Conservation (phyloP, 2,329 filamentous ascomycete species). For the Capronia epimyces region DNA sequence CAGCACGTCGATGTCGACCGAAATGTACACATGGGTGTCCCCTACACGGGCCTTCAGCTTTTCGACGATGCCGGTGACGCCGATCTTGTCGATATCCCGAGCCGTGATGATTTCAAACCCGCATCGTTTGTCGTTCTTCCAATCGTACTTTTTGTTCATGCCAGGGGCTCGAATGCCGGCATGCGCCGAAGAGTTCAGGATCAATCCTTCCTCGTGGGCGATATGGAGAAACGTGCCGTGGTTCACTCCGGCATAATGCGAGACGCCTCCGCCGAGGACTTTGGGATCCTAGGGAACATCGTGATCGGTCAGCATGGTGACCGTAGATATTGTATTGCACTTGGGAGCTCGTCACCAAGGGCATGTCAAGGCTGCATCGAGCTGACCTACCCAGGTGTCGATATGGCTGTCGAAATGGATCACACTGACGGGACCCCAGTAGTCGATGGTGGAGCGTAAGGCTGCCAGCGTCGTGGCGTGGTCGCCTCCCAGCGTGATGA, state of each 20-base stretch:
- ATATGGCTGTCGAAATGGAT: constrained; percentile 56
- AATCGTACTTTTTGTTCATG: constrained; percentile 45
- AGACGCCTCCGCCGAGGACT: constrained; percentile 49
- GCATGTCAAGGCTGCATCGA: too few species aligned
- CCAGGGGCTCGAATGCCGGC: constrained; percentile 53
- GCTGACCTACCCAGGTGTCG: constrained; percentile 46
- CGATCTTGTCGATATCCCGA: constrained; percentile 48
- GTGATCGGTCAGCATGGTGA: neutral
- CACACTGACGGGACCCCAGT: constrained; percentile 51
- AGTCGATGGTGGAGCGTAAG: constrained; percentile 44
- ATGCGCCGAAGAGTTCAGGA: constrained; percentile 52
- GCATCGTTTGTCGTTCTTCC: constrained; percentile 49
- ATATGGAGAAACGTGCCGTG: constrained; percentile 55
- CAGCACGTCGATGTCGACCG: constrained; percentile 53
- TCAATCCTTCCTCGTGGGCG: constrained; percentile 53
- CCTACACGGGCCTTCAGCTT: constrained; percentile 45
- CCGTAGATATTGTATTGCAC: neutral
- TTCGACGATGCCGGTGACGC: constrained; percentile 45
- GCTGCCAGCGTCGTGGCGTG: constrained; percentile 53
- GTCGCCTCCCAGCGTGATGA: constrained; percentile 52
- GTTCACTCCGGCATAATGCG: constrained; percentile 51
- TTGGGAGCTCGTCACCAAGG: neutral
- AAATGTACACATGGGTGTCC: constrained; percentile 50
- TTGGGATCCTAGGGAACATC: constrained; percentile 39
- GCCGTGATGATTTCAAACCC: constrained; percentile 52